These are phyloP conservation scores for Psilocybe cubensis DNA, from an alignment of 768 basidiomycete species.

Conservation along the genomic window DNA sequence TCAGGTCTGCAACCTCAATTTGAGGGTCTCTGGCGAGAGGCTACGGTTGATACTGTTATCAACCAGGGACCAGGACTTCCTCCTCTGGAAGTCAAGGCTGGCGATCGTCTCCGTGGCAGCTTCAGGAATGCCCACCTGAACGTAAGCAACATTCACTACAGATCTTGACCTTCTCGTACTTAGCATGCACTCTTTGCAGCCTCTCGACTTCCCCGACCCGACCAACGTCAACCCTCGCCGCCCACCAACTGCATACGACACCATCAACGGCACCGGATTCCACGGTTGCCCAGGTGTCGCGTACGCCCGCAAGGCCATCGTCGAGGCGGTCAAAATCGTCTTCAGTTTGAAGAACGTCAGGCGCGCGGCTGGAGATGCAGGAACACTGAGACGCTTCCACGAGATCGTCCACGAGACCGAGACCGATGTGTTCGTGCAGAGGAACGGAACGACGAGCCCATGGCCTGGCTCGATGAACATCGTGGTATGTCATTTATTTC, in stretches of 20 bases:
- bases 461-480: constrained; percentile 12
- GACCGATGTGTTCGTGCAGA: constrained; percentile 6
- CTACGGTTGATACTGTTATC: constrained; percentile 34
- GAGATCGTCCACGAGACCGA: constrained; percentile 7
- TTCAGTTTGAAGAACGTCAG: constrained; percentile 11
- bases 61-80: constrained; percentile 37
- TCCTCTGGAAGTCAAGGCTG: constrained; percentile 38
- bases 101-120: constrained; percentile 43
- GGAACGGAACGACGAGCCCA: constrained; percentile 1
- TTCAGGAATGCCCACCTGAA: constrained; percentile 49
- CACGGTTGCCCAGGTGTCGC: constrained; percentile 7
- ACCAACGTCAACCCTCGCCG: constrained; percentile 16
- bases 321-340: constrained; percentile 9
- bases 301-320: constrained; percentile 8
- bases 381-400: neutral
- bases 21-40: constrained; percentile 43
- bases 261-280: constrained; percentile 11
- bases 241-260: constrained; percentile 4
- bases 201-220: constrained; percentile 16
- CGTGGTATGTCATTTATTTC: constrained; percentile 4
- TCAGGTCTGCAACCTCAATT: constrained; percentile 44
- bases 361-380: constrained; percentile 9
- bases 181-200: neutral
- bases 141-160: constrained; percentile 19
- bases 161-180: neutral